Evolutionary conservation across 352 stramenopile genomes (phyloP).

Genomic region (Pythium brachiatum): DNA sequence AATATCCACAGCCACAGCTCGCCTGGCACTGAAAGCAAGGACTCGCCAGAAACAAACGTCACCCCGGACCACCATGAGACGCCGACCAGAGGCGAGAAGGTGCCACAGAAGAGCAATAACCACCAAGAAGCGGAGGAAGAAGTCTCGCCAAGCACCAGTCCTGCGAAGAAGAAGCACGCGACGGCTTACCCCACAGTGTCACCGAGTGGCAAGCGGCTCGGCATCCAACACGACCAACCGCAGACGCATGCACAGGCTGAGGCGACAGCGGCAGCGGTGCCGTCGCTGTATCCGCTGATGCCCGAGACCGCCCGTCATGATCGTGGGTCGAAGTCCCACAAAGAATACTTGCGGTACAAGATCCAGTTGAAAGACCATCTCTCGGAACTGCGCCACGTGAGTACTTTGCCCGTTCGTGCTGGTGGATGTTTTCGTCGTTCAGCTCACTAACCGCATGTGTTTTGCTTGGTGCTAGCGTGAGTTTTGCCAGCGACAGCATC

Average conservation of each 20-base stretch:
- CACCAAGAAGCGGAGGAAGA: slow-evolving; percentile 27
- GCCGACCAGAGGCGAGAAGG: background rate
- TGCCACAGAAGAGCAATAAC: slow-evolving; percentile 25
- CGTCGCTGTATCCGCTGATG: slow-evolving; percentile 44
- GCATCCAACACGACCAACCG: background rate
- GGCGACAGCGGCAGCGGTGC: background rate
- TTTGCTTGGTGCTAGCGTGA: slow-evolving; percentile 35
- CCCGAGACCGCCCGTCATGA: slow-evolving; percentile 27
- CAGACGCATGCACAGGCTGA: background rate
- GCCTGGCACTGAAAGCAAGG: slow-evolving; percentile 22
- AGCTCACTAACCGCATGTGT: background rate
- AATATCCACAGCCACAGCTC: slow-evolving; percentile 38
- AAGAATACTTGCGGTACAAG: slow-evolving; percentile 69
- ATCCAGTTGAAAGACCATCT: slow-evolving; percentile 65
- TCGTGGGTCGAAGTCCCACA: slow-evolving; percentile 31
- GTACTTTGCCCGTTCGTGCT: background rate
- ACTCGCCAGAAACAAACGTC: slow-evolving; percentile 24
- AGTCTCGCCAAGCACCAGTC: slow-evolving; percentile 18
- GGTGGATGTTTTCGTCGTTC: no score
- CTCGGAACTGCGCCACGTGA: slow-evolving; percentile 48
- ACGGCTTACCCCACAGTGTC: slow-evolving; percentile 14
- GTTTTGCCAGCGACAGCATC: slow-evolving; percentile 50
- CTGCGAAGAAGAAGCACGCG: slow-evolving; percentile 36
- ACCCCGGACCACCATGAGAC: slow-evolving; percentile 3
- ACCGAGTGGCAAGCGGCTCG: background rate